These are phyloP conservation scores for Zalaria sp. DNA, from an alignment of 2,329 filamentous ascomycete species.

Conservation along the genomic window DNA sequence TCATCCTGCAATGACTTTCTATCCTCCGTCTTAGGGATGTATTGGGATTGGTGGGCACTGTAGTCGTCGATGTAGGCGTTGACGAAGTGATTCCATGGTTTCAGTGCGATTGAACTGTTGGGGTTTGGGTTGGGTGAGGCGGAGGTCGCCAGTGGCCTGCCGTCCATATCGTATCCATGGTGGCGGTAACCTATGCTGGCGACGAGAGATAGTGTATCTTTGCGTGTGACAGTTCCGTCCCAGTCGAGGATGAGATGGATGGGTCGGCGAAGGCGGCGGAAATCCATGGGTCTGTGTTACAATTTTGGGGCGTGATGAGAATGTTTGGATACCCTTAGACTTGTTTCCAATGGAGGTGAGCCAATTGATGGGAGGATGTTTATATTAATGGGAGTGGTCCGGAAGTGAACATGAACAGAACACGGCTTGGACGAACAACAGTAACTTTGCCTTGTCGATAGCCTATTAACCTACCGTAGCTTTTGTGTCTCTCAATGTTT, in stretches of 20 bases:
- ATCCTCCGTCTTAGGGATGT: constrained; percentile 12
- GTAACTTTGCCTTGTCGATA: too few relatives aligned
- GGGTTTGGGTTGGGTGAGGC: too few relatives aligned
- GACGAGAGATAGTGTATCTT: constrained; percentile 30
- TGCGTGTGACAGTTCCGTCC: constrained; percentile 31
- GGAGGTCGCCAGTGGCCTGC: not conserved
- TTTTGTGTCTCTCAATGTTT: too few relatives aligned
- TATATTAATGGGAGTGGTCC: too few relatives aligned
- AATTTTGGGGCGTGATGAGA: not conserved
- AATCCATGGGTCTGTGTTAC: not conserved
- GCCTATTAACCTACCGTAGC: too few relatives aligned
- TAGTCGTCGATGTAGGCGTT: constrained; percentile 29
- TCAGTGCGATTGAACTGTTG: not conserved
- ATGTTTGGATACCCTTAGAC: too few relatives aligned
- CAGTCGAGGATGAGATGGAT: constrained; percentile 30
- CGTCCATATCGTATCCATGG: not conserved
- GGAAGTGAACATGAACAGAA: too few relatives aligned
- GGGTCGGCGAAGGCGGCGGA: constrained; percentile 1
- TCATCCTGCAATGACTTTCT: constrained; percentile 21
- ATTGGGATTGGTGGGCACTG: constrained; percentile 15
- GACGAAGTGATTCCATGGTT: constrained; percentile 24
- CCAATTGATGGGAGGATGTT: too few relatives aligned
- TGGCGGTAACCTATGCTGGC: constrained; percentile 19
- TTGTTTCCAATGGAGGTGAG: too few relatives aligned
- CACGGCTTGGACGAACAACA: too few relatives aligned